These are phyloP conservation scores for Pseudogymnoascus sp. DNA, from an alignment of 2,329 filamentous ascomycete genomes.

Conservation along the genomic window DNA sequence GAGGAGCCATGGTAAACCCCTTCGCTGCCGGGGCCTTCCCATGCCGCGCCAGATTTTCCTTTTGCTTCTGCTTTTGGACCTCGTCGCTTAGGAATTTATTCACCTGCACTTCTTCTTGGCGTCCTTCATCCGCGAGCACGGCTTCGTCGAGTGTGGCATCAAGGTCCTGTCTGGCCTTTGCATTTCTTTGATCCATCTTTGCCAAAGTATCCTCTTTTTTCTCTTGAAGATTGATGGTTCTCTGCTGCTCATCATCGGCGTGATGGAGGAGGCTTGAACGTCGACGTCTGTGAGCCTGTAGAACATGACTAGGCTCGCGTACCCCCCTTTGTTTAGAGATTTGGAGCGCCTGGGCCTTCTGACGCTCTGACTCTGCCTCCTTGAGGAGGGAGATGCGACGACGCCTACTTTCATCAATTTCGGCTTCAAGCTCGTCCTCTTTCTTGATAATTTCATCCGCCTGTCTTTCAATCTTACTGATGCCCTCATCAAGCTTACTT, in stretches of 20 bases:
- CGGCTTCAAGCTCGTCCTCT: slow-evolving; percentile 5
- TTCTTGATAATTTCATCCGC: background rate
- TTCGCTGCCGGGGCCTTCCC: background rate
- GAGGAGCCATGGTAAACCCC: background rate
- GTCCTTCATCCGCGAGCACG: background rate
- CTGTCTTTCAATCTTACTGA: background rate
- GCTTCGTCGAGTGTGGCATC: background rate
- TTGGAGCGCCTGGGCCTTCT: background rate
- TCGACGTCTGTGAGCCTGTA: slow-evolving; percentile 3
- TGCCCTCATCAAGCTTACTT: background rate
- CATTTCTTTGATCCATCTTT: background rate
- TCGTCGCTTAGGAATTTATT: background rate
- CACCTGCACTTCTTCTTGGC: background rate
- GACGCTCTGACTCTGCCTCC: background rate
- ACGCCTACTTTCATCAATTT: background rate
- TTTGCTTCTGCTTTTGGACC: background rate
- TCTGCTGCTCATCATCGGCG: slow-evolving; percentile 2
- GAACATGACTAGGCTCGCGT: background rate
- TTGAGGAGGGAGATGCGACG: background rate
- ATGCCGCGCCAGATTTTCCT: background rate
- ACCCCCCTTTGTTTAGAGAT: background rate
- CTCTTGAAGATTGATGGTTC: background rate
- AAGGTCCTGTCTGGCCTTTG: background rate
- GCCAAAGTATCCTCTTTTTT: background rate
- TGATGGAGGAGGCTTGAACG: background rate